Evolutionary conservation across 164 flowering plant genomes (phyloP).

Genomic region (Piper longum): DNA sequence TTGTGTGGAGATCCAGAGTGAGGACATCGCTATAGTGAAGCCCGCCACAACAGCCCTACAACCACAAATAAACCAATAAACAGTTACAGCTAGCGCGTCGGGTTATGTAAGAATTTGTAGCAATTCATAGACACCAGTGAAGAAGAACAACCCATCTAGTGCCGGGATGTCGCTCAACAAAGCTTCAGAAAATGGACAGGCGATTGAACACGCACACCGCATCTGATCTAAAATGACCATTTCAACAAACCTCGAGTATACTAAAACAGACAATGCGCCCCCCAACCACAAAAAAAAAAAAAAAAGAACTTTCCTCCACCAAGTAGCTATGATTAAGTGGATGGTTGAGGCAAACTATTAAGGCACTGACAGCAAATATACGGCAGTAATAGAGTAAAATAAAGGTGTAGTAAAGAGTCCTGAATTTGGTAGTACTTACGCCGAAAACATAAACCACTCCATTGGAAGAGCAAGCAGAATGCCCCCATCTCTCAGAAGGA

Average conservation of each 20-base stretch:
- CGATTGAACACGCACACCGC: not conserved
- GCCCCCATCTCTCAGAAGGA: constrained; percentile 98
- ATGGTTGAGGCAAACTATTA: not conserved
- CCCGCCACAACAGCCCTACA: constrained; percentile 95
- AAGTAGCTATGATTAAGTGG: no score
- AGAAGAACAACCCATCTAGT: no score
- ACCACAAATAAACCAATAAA: not conserved
- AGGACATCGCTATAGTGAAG: constrained; percentile 83
- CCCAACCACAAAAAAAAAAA: no score
- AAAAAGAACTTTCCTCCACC: no score
- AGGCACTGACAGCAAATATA: not conserved
- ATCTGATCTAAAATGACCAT: not conserved
- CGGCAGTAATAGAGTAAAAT: not conserved
- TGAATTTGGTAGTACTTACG: constrained; percentile 26
- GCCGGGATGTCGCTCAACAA: no score
- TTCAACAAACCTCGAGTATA: no score
- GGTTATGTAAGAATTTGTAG: no score
- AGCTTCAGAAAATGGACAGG: not conserved
- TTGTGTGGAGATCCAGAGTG: constrained; percentile 45
- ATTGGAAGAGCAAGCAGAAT: constrained; percentile 65
- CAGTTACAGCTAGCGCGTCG: not conserved
- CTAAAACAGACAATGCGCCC: no score
- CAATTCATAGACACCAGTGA: no score
- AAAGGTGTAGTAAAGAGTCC: not conserved
- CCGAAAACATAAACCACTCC: constrained; percentile 72